Evolutionary conservation across 805 yeast genomes (phyloP).

Genomic region (Starmerella etchellsii): DNA sequence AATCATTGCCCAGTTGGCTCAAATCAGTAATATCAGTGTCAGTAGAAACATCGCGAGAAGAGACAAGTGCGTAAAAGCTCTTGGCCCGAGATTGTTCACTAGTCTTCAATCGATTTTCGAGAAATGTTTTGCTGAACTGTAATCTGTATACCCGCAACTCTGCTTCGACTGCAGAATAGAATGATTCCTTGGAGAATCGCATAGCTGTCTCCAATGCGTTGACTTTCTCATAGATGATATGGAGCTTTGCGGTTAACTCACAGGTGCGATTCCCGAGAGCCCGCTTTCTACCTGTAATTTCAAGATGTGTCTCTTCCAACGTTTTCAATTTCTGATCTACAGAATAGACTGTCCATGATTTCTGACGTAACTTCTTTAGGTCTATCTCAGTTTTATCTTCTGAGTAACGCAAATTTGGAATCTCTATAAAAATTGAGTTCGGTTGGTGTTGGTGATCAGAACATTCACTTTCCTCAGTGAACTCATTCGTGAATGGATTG

Average conservation of each 20-base stretch:
- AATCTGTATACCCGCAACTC: background rate
- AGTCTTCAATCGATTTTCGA: too few relatives aligned
- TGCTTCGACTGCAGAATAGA: constrained; percentile 4
- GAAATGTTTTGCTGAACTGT: background rate
- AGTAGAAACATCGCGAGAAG: background rate
- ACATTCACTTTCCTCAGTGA: too few relatives aligned
- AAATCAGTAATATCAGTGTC: background rate
- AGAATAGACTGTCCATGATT: constrained; percentile 9
- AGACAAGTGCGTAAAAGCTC: too few relatives aligned
- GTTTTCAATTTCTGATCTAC: constrained; percentile 1
- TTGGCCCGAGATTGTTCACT: too few relatives aligned
- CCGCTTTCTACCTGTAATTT: constrained; percentile 5
- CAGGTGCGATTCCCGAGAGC: constrained; percentile 10
- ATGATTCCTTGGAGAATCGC: constrained; percentile 5
- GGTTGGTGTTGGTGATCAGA: too few relatives aligned
- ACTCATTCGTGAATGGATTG: too few relatives aligned
- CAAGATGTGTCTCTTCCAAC: constrained; percentile 2
- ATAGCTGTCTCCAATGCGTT: constrained; percentile 7
- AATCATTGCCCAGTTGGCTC: background rate
- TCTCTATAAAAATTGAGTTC: too few relatives aligned
- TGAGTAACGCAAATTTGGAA: too few relatives aligned
- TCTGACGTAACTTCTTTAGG: too few relatives aligned
- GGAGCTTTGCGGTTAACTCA: constrained; percentile 6
- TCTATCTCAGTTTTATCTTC: too few relatives aligned
- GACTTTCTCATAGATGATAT: constrained; percentile 3